Evolutionary conservation across 352 stramenopile genomes (phyloP).

Genomic region (Phytophthora megakarya): DNA sequence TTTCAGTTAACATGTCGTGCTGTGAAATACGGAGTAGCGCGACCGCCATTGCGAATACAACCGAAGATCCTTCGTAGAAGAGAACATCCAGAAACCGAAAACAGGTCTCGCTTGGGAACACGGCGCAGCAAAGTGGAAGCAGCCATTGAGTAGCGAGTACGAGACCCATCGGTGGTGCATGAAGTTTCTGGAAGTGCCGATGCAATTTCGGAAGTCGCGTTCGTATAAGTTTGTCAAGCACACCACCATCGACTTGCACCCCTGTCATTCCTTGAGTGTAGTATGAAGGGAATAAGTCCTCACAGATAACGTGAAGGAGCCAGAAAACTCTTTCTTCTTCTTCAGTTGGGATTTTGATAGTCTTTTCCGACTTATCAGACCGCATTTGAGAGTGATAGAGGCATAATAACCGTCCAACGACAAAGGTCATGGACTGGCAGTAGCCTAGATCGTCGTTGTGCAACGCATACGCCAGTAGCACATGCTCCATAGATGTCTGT

Average conservation of each 20-base stretch:
- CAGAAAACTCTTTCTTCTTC: constrained; percentile 65
- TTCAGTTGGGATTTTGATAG: constrained; percentile 2
- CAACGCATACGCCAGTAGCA: constrained; percentile 81
- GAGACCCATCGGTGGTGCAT: constrained; percentile 57
- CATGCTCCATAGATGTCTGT: constrained; percentile 55
- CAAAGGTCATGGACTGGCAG: constrained; percentile 92
- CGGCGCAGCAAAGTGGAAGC: constrained; percentile 63
- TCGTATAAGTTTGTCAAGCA: constrained; percentile 58
- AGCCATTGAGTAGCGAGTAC: constrained; percentile 74
- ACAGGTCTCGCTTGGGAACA: constrained; percentile 67
- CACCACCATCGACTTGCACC: constrained; percentile 57
- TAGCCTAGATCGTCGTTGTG: constrained; percentile 84
- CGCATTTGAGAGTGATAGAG: constrained; percentile 38
- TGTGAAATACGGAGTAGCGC: constrained; percentile 63
- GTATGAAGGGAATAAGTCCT: constrained; percentile 63
- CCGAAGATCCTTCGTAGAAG: constrained; percentile 54
- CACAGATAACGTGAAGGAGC: constrained; percentile 58
- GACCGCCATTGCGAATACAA: constrained; percentile 62
- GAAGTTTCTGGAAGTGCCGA: constrained; percentile 61
- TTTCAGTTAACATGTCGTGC: constrained; percentile 53
- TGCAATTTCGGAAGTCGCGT: constrained; percentile 56
- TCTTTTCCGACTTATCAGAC: background rate
- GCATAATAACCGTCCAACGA: constrained; percentile 77
- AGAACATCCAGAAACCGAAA: constrained; percentile 69
- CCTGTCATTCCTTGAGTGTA: constrained; percentile 71